These are phyloP conservation scores for Linum usitatissimum DNA, from an alignment of 345 rosid genomes.

Conservation along the genomic window DNA sequence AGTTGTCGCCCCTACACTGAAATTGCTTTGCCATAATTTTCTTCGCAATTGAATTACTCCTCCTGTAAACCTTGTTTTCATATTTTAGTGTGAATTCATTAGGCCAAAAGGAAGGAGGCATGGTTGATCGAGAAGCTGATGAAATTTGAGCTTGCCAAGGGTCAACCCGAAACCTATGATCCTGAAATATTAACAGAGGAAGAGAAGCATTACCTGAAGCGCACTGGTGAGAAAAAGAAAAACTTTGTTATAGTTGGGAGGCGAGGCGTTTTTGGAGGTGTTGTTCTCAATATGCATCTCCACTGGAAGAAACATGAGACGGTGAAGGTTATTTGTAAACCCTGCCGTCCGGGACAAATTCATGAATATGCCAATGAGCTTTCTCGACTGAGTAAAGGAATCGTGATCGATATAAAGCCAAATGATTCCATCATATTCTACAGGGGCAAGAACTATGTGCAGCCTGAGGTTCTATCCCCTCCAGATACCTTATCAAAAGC, in stretches of 20 bases:
- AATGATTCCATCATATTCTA: constrained; percentile 57
- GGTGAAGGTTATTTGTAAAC: constrained; percentile 77
- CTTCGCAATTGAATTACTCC: neutral
- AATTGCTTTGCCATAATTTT: neutral
- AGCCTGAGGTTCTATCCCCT: constrained; percentile 67
- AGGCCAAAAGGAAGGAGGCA: constrained; percentile 83
- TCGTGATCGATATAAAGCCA: constrained; percentile 70
- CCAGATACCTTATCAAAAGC: constrained; percentile 66
- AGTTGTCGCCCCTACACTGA: constrained; percentile 1
- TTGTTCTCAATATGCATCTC: constrained; percentile 89
- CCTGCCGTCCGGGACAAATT: constrained; percentile 75
- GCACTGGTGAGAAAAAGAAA: constrained; percentile 83
- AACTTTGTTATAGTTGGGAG: constrained; percentile 78
- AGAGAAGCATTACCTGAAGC: constrained; percentile 82
- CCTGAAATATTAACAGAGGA: constrained; percentile 85
- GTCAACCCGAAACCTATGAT: constrained; percentile 51
- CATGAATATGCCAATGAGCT: constrained; percentile 80
- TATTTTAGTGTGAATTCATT: constrained; percentile 2
- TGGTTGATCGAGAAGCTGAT: constrained; percentile 88
- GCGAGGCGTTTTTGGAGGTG: constrained; percentile 94
- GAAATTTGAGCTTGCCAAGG: constrained; percentile 52
- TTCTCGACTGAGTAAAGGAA: constrained; percentile 70
- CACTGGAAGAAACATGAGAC: constrained; percentile 98
- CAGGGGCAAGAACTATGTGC: constrained; percentile 86
- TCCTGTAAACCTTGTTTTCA: neutral